A percentile compares a stretch with the other conserved stretches of the same genome.
These are phyloP conservation scores for Decorospora gaudefroyi DNA, from an alignment of 2,329 filamentous ascomycete genomes.

Conservation along the genomic window DNA sequence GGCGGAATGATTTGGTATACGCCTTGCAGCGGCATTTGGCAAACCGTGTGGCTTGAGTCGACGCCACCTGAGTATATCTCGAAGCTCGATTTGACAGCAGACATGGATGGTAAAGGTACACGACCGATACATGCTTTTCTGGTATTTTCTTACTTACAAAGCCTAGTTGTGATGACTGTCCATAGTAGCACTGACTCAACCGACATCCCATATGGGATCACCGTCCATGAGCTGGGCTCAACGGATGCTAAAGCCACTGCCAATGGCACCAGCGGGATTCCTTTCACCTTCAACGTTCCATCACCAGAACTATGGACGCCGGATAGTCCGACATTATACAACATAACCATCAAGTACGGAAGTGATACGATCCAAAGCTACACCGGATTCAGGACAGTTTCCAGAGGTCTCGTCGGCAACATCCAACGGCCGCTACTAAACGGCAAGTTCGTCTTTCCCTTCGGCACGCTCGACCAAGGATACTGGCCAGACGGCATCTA, in stretches of 20 bases:
- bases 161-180: constrained; percentile 60
- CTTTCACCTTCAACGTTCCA: constrained; percentile 61
- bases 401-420: constrained; percentile 60
- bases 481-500: constrained; percentile 74
- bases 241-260: constrained; percentile 52
- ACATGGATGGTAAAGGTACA: constrained; percentile 42
- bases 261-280: constrained; percentile 53
- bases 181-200: constrained; percentile 51
- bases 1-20: constrained; percentile 70
- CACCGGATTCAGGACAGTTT: constrained; percentile 69
- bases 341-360: constrained; percentile 61
- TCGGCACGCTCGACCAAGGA: constrained; percentile 71
- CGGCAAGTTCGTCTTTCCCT: constrained; percentile 69
- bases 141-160: constrained; percentile 16
- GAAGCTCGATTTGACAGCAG: constrained; percentile 62
- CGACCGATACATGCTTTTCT: background rate
- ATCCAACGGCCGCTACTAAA: constrained; percentile 67
- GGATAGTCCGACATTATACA: constrained; percentile 65
- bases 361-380: constrained; percentile 65
- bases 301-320: constrained; percentile 68
- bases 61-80: constrained; percentile 62
- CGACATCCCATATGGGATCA: constrained; percentile 47
- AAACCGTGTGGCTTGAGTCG: constrained; percentile 72
- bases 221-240: constrained; percentile 42
- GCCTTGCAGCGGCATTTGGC: constrained; percentile 75